phyloP scores from a whole-genome alignment of 495 filamentous ascomycete species.

The Penicillium ochrochloron region DNA sequence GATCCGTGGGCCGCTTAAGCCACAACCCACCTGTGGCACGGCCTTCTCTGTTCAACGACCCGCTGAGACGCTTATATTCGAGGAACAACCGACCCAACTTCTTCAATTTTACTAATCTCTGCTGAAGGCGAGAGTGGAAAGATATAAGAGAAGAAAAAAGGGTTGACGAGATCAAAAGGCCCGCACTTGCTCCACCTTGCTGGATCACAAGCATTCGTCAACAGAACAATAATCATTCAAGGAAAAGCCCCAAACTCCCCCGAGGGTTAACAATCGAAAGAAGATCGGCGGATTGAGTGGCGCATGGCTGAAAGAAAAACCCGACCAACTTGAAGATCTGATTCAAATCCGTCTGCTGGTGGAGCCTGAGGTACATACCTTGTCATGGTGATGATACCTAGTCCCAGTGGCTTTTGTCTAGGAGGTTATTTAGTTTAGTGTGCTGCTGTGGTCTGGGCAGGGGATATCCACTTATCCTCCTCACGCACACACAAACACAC shows the following conservation, averaged over 20 bases:
- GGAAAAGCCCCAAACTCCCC: not conserved
- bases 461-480: constrained; percentile 10
- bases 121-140: not conserved
- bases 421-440: constrained; percentile 2
- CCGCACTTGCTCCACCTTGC: constrained; percentile 2
- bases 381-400: not conserved
- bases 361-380: not conserved
- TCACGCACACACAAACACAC: not conserved
- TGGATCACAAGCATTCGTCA: constrained; percentile 5
- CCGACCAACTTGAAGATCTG: constrained; percentile 1
- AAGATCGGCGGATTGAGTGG: constrained; percentile 5
- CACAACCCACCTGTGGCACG: constrained; percentile 14
- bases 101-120: not conserved
- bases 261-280: not conserved
- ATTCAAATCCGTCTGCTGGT: not conserved
- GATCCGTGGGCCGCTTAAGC: constrained; percentile 18
- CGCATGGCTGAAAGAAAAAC: constrained; percentile 5
- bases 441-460: constrained; percentile 4
- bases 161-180: not conserved
- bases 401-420: not conserved
- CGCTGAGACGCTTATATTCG: constrained; percentile 1
- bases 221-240: not conserved
- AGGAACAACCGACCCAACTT: not conserved
- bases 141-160: not conserved
- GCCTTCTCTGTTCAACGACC: not conserved